phyloP scores from a whole-genome alignment of 1,139 yeast genomes.

The Nematodospora anomalae region DNA sequence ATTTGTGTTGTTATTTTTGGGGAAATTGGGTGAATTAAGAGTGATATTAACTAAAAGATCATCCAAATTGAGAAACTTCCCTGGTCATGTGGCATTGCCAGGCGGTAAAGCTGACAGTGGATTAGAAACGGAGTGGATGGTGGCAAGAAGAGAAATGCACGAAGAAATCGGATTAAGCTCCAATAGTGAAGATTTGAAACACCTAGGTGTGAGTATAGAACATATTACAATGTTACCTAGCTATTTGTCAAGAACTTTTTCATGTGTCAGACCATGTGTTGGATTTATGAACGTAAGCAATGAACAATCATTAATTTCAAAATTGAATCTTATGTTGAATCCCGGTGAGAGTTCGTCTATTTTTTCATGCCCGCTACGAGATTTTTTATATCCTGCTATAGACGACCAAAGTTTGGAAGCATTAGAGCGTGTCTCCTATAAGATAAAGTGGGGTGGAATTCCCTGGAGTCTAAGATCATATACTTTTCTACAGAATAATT shows the following conservation, averaged over 20 bases:
- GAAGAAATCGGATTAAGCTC: constrained; percentile 81
- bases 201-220: constrained; percentile 56
- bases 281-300: constrained; percentile 50
- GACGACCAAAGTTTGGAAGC: constrained; percentile 38
- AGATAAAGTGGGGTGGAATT: constrained; percentile 66
- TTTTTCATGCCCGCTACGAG: constrained; percentile 67
- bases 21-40: constrained; percentile 68
- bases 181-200: constrained; percentile 39
- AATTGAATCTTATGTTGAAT: constrained; percentile 47
- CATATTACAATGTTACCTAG: constrained; percentile 65
- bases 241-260: constrained; percentile 73
- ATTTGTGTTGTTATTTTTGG: constrained; percentile 67
- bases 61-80: constrained; percentile 63
- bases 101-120: constrained; percentile 81
- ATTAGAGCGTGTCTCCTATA: constrained; percentile 40
- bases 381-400: constrained; percentile 49
- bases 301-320: constrained; percentile 25
- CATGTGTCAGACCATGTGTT: constrained; percentile 80
- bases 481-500: constrained; percentile 56
- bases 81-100: constrained; percentile 88
- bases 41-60: constrained; percentile 80
- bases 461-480: constrained; percentile 65
- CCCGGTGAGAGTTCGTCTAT: constrained; percentile 73
- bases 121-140: constrained; percentile 65
- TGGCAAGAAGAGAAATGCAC: constrained; percentile 77